A percentile compares a stretch with the other conserved stretches of the same genome.
These are phyloP conservation scores for Lagenidium sp. DNA, from an alignment of 352 stramenopile genomes.

Conservation along the genomic window DNA sequence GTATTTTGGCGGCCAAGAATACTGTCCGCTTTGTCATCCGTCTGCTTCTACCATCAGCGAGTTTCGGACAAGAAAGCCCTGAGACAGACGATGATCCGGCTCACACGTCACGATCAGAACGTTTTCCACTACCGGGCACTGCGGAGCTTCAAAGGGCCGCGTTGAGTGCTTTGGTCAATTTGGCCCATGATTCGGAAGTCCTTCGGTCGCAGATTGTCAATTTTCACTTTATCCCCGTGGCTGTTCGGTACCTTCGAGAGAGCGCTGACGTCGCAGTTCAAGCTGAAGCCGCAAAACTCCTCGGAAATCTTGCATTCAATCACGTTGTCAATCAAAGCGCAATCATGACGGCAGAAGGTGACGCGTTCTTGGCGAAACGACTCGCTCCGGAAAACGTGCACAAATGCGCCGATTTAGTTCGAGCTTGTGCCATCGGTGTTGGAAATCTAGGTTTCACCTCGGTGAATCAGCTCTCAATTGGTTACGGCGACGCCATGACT, in stretches of 20 bases:
- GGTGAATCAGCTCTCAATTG: conserved; percentile 68
- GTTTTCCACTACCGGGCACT: conserved; percentile 26
- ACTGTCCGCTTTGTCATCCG: conserved; percentile 34
- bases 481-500: conserved; percentile 58
- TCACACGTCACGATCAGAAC: conserved; percentile 19
- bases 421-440: conserved; percentile 41
- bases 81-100: conserved; percentile 8
- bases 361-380: conserved; percentile 24
- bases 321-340: conserved; percentile 65
- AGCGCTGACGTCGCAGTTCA: conserved; percentile 22
- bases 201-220: conserved; percentile 63
- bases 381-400: conserved; percentile 23
- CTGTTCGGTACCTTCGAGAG: conserved; percentile 45
- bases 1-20: conserved; percentile 54
- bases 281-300: conserved; percentile 45
- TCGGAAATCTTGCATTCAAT: conserved; percentile 59
- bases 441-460: conserved; percentile 58
- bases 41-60: conserved; percentile 20
- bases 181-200: conserved; percentile 65
- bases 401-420: conserved; percentile 20
- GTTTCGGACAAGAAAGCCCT: not conserved
- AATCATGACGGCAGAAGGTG: conserved; percentile 48
- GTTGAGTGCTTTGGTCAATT: conserved; percentile 51
- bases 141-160: conserved; percentile 31
- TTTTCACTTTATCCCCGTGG: conserved; percentile 30